phyloP scores from a whole-genome alignment of 495 filamentous ascomycete genomes.

The Cercophora newfieldiana region DNA sequence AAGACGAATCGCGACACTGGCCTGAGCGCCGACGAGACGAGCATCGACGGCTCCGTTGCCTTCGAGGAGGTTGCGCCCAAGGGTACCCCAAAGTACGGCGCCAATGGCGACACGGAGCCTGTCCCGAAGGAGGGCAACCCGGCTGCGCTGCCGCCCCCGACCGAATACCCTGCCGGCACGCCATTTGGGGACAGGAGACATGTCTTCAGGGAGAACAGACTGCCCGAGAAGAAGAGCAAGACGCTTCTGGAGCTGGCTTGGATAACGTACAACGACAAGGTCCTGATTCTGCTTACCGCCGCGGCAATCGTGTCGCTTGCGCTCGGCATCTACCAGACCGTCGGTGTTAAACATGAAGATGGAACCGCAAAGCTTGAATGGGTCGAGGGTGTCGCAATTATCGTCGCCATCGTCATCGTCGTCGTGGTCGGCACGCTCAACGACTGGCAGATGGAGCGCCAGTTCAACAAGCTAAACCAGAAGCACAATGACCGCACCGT shows the following conservation, averaged over 20 bases:
- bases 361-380: slow-evolving; percentile 64
- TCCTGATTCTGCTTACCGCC: slow-evolving; percentile 71
- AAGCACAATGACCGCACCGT: slow-evolving; percentile 80
- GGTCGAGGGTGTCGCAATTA: slow-evolving; percentile 80
- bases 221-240: slow-evolving; percentile 74
- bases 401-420: slow-evolving; percentile 74
- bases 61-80: slow-evolving; percentile 56
- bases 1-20: slow-evolving; percentile 64
- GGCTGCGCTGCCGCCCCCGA: slow-evolving; percentile 5
- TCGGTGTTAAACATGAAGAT: slow-evolving; percentile 48
- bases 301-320: slow-evolving; percentile 72
- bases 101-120: slow-evolving; percentile 29
- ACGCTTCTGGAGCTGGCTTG: slow-evolving; percentile 72
- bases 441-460: slow-evolving; percentile 79
- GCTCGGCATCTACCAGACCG: slow-evolving; percentile 73
- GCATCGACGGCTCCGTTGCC: slow-evolving; percentile 54
- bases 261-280: slow-evolving; percentile 85
- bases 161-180: slow-evolving; percentile 17
- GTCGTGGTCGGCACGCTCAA: slow-evolving; percentile 72
- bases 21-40: slow-evolving; percentile 64
- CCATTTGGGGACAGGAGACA: slow-evolving; percentile 65
- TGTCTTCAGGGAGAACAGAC: slow-evolving; percentile 66
- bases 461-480: slow-evolving; percentile 76
- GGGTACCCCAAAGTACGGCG: slow-evolving; percentile 34
- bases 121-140: slow-evolving; percentile 18